Conservation (phyloP, 148 eudicot species). For the Silene uniflora region DNA sequence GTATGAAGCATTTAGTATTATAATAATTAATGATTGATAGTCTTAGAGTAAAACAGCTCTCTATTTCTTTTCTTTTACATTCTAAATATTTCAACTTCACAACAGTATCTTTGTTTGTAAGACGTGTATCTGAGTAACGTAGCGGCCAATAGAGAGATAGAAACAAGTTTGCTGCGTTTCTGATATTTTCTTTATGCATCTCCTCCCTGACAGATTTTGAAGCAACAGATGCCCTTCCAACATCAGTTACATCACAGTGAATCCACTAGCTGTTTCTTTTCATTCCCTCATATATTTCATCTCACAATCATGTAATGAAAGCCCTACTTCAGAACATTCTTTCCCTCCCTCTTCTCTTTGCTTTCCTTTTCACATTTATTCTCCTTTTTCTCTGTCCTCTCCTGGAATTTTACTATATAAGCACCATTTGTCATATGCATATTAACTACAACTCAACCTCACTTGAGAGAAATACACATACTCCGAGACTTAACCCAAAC, state of each 20-base stretch:
- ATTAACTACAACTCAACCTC: constrained; percentile 15
- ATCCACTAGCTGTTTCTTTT: constrained; percentile 33
- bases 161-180: constrained; percentile 11
- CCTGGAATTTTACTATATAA: constrained; percentile 32
- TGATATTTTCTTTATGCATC: constrained; percentile 13
- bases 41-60: background rate
- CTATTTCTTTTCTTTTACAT: no score
- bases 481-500: background rate
- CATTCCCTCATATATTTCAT: constrained; percentile 29
- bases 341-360: constrained; percentile 7
- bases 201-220: constrained; percentile 14
- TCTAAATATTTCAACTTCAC: background rate
- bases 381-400: constrained; percentile 22
- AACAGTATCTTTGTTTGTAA: no score
- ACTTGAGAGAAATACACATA: constrained; percentile 8
- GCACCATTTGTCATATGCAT: constrained; percentile 22
- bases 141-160: constrained; percentile 9
- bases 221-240: constrained; percentile 22
- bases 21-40: background rate
- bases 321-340: constrained; percentile 35
- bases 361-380: constrained; percentile 13
- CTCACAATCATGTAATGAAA: constrained; percentile 31
- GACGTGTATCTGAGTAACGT: background rate
- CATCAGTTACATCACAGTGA: constrained; percentile 23
- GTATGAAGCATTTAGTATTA: background rate